Evolutionary conservation across 345 rosid species (phyloP), one percentile per base, ranked within the genome.

Genomic region (Citrus glauca): DNA sequence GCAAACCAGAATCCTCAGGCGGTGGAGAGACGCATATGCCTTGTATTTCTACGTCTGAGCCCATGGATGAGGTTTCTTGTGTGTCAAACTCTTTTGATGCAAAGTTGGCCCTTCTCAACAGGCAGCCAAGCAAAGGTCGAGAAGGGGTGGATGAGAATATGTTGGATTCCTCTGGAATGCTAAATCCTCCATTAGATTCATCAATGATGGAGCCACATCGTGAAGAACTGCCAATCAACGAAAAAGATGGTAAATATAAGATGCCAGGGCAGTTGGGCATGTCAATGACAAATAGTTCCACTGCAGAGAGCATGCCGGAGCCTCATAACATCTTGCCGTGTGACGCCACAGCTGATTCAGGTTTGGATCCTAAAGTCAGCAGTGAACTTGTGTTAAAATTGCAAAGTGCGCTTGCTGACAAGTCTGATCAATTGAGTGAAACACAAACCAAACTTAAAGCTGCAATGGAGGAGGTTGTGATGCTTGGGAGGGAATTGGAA

Each of bases 21-120:
- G 86, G 76, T 69, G 85, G 84, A 70, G 87, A 86, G 83, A 82
- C 80, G 72, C 87, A 82, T 70, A 77, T 87, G 80, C 88, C 86
- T 28, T 87, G 72, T 75, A 66, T 77, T 73, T 89, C 90, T 65
- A 82, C 90, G 16, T 78, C 93, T 22, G 99, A 97, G 81, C 91
- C 96, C 81, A 94, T 97, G 98, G 98, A 93, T 80, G 99, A 91
- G 84, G 93, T 93, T 79, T 97, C 99, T 6, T 97, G 97, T 82
- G 86, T 94, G 75, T 91, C 98, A 74, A 90, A 79, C 87, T 82
- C 91, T 45, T 81, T 86, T 70, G 86, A 88, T 73, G 75, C 81
- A 53, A 92, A 89, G 72, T 77, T 86, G 63, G 90, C 88, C 37
- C 89, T 78, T 74, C 81, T 91, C 73, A 79, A 88, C 37, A 86